phyloP scores from a whole-genome alignment of 352 stramenopile species.

The Phytopythium helicoides region DNA sequence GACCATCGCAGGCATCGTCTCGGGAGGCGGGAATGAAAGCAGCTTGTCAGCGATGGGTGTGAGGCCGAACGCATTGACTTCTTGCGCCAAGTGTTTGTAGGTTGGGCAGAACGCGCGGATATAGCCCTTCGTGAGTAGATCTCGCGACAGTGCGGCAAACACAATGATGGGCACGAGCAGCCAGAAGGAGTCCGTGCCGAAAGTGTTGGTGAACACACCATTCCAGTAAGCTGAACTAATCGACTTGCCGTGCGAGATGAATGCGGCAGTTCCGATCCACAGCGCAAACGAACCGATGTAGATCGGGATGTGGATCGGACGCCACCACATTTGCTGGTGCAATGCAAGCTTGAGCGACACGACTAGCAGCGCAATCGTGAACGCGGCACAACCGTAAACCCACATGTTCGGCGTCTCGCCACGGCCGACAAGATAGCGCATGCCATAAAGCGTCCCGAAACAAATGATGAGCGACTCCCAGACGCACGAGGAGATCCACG shows the following conservation, averaged over 20 bases:
- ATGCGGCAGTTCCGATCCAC: slow-evolving; percentile 67
- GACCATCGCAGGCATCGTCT: slow-evolving; percentile 61
- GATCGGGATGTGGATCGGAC: slow-evolving; percentile 55
- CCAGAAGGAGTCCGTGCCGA: slow-evolving; percentile 72
- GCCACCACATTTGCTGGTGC: slow-evolving; percentile 85
- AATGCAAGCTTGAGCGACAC: slow-evolving; percentile 93
- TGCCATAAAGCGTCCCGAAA: slow-evolving; percentile 80
- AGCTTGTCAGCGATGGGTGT: slow-evolving; percentile 62
- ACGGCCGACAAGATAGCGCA: slow-evolving; percentile 70
- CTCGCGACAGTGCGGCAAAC: slow-evolving; percentile 64
- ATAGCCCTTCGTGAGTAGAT: slow-evolving; percentile 86
- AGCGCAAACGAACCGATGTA: slow-evolving; percentile 66
- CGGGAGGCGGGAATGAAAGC: slow-evolving; percentile 73
- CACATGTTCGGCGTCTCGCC: slow-evolving; percentile 92
- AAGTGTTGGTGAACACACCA: slow-evolving; percentile 73
- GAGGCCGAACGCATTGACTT: slow-evolving; percentile 70
- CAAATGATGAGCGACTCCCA: slow-evolving; percentile 86
- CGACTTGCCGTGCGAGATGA: slow-evolving; percentile 73
- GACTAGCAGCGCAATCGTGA: slow-evolving; percentile 93
- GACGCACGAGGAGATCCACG: slow-evolving; percentile 77
- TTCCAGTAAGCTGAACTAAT: slow-evolving; percentile 84
- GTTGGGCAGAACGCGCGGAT: slow-evolving; percentile 73
- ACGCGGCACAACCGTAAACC: slow-evolving; percentile 92
- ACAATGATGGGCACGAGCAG: slow-evolving; percentile 70
- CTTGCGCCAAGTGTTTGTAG: slow-evolving; percentile 86